phyloP scores from a whole-genome alignment of 805 yeast species.

The Metschnikowia colocasiae region DNA sequence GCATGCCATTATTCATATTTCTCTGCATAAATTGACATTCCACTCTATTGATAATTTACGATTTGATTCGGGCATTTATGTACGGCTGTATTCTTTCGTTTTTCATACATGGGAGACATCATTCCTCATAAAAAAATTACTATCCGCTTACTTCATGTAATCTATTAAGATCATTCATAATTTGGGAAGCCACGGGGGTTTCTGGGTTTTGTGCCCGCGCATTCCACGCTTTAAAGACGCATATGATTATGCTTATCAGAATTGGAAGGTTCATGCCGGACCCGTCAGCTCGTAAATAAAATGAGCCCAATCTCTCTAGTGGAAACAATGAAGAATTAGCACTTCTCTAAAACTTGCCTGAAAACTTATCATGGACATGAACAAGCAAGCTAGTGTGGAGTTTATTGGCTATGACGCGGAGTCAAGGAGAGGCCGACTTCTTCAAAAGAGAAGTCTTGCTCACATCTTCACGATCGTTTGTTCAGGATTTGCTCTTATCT shows the following conservation, averaged over 20 bases:
- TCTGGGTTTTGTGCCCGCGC: conserved; percentile 2
- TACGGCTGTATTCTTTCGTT: neutral
- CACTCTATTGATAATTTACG: neutral
- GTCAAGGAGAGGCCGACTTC: conserved; percentile 28
- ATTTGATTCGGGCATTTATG: neutral
- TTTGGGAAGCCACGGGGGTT: conserved; percentile 2
- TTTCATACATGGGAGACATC: neutral
- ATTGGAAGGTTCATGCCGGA: neutral
- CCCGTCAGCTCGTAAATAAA: neutral
- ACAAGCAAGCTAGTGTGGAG: conserved; percentile 9
- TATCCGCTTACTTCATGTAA: too few species aligned
- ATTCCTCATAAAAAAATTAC: too few species aligned
- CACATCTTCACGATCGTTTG: conserved; percentile 50
- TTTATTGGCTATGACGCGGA: conserved; percentile 31
- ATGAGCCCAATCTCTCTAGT: neutral
- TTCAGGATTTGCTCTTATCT: conserved; percentile 71
- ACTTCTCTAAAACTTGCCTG: neutral
- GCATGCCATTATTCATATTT: too few species aligned
- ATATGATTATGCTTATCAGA: conserved; percentile 1
- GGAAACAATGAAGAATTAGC: too few species aligned
- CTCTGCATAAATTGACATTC: neutral
- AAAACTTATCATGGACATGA: neutral
- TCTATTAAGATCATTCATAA: neutral
- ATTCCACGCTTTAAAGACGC: conserved; percentile 1
- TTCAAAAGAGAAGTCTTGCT: conserved; percentile 19